These are phyloP conservation scores for Aspergillus terreus DNA, from an alignment of 2,329 filamentous ascomycete species.

Conservation along the genomic window DNA sequence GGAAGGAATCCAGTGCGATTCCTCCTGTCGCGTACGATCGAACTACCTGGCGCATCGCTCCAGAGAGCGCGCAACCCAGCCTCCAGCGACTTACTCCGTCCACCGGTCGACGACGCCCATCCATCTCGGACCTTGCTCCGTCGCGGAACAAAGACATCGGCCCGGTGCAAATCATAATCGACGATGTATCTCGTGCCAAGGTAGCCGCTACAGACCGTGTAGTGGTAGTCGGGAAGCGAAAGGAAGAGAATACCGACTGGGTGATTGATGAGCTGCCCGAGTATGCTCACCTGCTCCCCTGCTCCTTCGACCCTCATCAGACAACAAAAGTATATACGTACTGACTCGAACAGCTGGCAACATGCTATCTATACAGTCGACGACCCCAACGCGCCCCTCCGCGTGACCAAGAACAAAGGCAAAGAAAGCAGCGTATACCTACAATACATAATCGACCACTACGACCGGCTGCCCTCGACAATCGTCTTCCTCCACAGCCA, in stretches of 20 bases:
- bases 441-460: slow-evolving; percentile 45
- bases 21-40: neutral
- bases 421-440: slow-evolving; percentile 43
- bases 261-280: slow-evolving; percentile 40
- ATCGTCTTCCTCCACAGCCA: slow-evolving; percentile 56
- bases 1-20: slow-evolving; percentile 1
- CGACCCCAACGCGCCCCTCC: slow-evolving; percentile 20
- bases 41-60: neutral
- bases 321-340: neutral
- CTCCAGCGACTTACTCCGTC: neutral
- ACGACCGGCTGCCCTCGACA: slow-evolving; percentile 47
- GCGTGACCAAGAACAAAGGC: slow-evolving; percentile 36
- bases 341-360: slow-evolving; percentile 34
- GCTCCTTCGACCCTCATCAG: no score
- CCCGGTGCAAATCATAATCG: neutral
- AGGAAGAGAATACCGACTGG: slow-evolving; percentile 43
- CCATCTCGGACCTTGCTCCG: slow-evolving; percentile 6
- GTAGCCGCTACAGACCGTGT: slow-evolving; percentile 12
- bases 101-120: slow-evolving; percentile 6
- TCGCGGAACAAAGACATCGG: neutral
- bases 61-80: no score
- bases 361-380: slow-evolving; percentile 42
- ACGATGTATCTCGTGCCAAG: slow-evolving; percentile 13
- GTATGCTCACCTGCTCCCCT: slow-evolving; percentile 21
- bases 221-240: slow-evolving; percentile 40